Evolutionary conservation across 306 rosid genomes (phyloP).

Genomic region (Hylodesmum podocarpum): DNA sequence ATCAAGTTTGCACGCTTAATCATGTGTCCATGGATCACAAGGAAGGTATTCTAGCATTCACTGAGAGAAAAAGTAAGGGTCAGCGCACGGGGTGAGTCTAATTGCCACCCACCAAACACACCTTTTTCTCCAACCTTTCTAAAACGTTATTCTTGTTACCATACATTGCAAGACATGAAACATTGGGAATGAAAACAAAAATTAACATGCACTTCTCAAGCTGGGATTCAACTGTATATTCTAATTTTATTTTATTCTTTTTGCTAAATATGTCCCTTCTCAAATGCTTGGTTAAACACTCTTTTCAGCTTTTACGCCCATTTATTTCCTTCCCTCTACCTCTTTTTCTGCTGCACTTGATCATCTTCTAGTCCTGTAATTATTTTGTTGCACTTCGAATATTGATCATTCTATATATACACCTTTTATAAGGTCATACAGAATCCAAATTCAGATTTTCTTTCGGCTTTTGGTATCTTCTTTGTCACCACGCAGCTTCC

Average conservation of each 20-base stretch:
- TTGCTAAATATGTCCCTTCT: not conserved
- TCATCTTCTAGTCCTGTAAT: slow-evolving; percentile 6
- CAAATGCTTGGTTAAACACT: not conserved
- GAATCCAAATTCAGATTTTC: not conserved
- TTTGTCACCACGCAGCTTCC: not conserved
- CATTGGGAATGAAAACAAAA: not conserved
- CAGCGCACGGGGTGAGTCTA: slow-evolving; percentile 44
- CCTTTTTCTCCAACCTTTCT: not conserved
- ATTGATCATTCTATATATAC: not conserved
- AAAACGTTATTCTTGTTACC: slow-evolving; percentile 33
- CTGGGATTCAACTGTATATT: slow-evolving; percentile 4
- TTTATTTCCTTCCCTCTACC: not conserved
- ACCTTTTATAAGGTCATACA: not conserved
- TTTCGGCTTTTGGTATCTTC: not conserved
- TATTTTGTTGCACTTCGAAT: slow-evolving; percentile 20
- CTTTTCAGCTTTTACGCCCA: slow-evolving; percentile 32
- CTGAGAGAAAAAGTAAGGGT: slow-evolving; percentile 40
- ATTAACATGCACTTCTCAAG: not conserved
- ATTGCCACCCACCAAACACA: slow-evolving; percentile 40
- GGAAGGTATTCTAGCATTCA: not conserved
- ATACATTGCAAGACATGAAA: slow-evolving; percentile 9
- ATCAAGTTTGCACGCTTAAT: slow-evolving; percentile 50
- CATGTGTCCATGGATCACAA: slow-evolving; percentile 33
- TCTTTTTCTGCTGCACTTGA: slow-evolving; percentile 8
- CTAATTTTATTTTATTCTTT: not conserved